Base-by-base conservation (phyloP, 139 green algal species). In the Chlorella sp. region DNA sequence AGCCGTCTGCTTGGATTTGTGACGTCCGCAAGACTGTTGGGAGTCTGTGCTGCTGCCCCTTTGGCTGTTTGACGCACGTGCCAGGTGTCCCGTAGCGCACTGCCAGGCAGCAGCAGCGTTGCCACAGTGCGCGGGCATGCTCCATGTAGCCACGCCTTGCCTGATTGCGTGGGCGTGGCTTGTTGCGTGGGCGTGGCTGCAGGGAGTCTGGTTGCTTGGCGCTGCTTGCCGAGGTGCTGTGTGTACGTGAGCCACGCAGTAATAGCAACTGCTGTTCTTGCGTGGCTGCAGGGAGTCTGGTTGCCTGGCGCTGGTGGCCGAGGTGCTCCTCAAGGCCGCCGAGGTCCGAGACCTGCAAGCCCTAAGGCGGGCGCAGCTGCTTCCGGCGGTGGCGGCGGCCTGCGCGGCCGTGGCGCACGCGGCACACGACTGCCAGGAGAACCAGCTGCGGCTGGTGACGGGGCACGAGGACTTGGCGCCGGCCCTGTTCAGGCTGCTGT, bases 401-500 rank as follows among this genome's bases (percentile, higher is more conserved):
- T 87, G 77, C 32, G 49, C 33, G 20, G 81, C 75, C 3, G 61
- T 80, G 65, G 70, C 71, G 1, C 3, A 2, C 3, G 29, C 62
- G 2, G 69, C 51, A 3, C 63, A 79, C 30, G 81, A 83, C 59
- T 78, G 74, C 63, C 64, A 70, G 31, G 81, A 77, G 10, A 78
- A 82, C 66, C 74, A 83, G 55, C 30, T 36, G 2, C 31, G 73
- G 36, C 69, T 75, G 2, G 69, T 79, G 49, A 29, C 60, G 35
- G 68, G 68, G 42, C 72, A 74, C n/a, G 61, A 73, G 10, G 67
- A 77, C 49, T 59, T 82, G 26, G 68, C 64, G n/a, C 71, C 79
- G 5, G 68, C 79, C 17, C 74, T 88, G 27, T 83, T 88, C 63
- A 77, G 73, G 61, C 79, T 85, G 31, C 67, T 79, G 14, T 42